Evolutionary conservation across 2,329 filamentous ascomycete species (phyloP), one percentile per base, ranked within the genome.

Genomic region (Cladosporium austrohemisphaericum): DNA sequence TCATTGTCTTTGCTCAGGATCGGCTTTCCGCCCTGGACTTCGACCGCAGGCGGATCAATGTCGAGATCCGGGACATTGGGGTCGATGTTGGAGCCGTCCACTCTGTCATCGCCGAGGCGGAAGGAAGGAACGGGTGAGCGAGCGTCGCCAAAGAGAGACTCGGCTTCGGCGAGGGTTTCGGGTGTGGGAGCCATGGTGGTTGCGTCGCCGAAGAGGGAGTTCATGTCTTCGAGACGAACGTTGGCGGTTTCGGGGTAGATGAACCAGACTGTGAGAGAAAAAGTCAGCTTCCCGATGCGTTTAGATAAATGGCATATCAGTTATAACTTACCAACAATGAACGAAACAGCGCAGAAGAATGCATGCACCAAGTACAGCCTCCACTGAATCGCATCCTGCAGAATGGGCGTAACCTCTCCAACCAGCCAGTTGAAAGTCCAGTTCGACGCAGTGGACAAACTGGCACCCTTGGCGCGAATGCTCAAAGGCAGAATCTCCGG

Each of bases 401-500:
- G 75, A 48, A 97, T 83, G 2, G 93, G 93, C 0, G 93, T 98
- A 76, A 97, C 81, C 69, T 95, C 88, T 58, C 93, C 93, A 3
- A 97, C 93, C 20, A 97, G 76, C 87, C 90, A 98, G 71, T 98
- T 98, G 71, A 93, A 95, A 1, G 92, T 90, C 93, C 93, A 98
- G 66, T 98, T 98, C 25, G 91, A 85, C 14, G 93, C 93, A 1
- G 93, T 97, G 53, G 92, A 96, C 66, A 98, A 71, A 78, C 90
- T 95, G 47, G 93, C 92, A 53, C 93, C 93, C 76, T 97, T 97
- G 52, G 92, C 95, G 62, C 93, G 85, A 65, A 97, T 96, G 74
- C 90, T 96, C 53, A 98, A 76, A 4, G 93, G 93, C 35, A 98
- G 77, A 71, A 98, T 98, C 76, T 98, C 93, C n/a, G 93, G 93